Evolutionary conservation across 2,329 filamentous ascomycete species (phyloP).

Genomic region (Colletotrichum liaoningense): DNA sequence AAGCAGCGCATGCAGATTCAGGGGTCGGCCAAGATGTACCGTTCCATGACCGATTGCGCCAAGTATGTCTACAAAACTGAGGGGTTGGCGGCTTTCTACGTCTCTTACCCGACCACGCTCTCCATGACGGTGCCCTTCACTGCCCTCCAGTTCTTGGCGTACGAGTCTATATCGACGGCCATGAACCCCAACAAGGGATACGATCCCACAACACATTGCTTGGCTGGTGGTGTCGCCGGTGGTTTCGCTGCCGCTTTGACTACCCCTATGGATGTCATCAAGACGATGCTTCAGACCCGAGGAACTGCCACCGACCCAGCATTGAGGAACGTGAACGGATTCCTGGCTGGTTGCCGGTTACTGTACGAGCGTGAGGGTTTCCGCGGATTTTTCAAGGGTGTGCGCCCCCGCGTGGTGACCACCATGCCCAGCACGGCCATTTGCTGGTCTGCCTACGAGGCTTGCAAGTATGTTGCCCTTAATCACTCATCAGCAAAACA

Average conservation of each 20-base stretch:
- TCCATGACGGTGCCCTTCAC: slow-evolving; percentile 99
- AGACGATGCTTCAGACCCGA: slow-evolving; percentile 95
- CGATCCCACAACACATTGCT: slow-evolving; percentile 93
- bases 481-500: slow-evolving; percentile 6
- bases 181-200: slow-evolving; percentile 91
- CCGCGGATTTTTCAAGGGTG: slow-evolving; percentile 90
- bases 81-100: slow-evolving; percentile 92
- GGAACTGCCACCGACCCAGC: slow-evolving; percentile 85
- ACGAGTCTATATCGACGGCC: slow-evolving; percentile 93
- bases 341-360: slow-evolving; percentile 82
- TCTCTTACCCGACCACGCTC: slow-evolving; percentile 97
- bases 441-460: slow-evolving; percentile 88
- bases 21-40: slow-evolving; percentile 88
- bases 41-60: slow-evolving; percentile 87
- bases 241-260: slow-evolving; percentile 94
- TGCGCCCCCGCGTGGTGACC: slow-evolving; percentile 90
- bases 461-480: slow-evolving; percentile 69
- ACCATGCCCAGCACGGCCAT: slow-evolving; percentile 99
- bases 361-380: slow-evolving; percentile 87
- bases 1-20: slow-evolving; percentile 99
- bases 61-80: slow-evolving; percentile 88
- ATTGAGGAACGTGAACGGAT: slow-evolving; percentile 84
- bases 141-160: slow-evolving; percentile 95
- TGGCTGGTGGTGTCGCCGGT: slow-evolving; percentile 91
- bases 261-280: slow-evolving; percentile 97